Percentiles rank a stretch among this genome's conserved stretches.
phyloP scores from a whole-genome alignment of 1,284 basidiomycete genomes.

The Cystobasidium sp. region DNA sequence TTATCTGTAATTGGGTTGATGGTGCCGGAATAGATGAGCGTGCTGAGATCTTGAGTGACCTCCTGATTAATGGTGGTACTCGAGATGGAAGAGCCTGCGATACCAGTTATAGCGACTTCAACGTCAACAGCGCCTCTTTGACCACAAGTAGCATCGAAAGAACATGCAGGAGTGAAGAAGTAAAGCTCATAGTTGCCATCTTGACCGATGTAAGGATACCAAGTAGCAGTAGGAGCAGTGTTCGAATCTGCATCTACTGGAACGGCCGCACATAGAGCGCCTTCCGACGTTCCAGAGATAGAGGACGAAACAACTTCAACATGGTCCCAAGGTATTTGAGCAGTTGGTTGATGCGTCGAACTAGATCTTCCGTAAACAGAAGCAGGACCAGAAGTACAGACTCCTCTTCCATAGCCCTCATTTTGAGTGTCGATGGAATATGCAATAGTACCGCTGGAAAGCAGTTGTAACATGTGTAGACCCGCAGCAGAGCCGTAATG shows the following conservation, averaged over 20 bases:
- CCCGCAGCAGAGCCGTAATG: conserved; percentile 80
- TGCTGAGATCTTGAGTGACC: conserved; percentile 67
- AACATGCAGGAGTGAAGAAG: conserved; percentile 85
- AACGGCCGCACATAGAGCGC: conserved; percentile 73
- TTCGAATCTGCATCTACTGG: conserved; percentile 67
- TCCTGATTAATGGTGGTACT: conserved; percentile 74
- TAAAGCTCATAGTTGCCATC: conserved; percentile 84
- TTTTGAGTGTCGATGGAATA: conserved; percentile 69
- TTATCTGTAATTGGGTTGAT: conserved; percentile 67
- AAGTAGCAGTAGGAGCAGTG: conserved; percentile 76
- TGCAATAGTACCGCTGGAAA: conserved; percentile 76
- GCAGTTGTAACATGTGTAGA: conserved; percentile 82
- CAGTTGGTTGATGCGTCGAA: conserved; percentile 42
- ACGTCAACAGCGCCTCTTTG: conserved; percentile 80
- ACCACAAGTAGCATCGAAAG: conserved; percentile 75
- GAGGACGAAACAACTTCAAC: conserved; percentile 29
- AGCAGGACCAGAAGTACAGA: conserved; percentile 42
- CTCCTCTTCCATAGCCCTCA: conserved; percentile 56
- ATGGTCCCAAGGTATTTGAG: conserved; percentile 45
- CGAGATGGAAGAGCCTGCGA: conserved; percentile 60
- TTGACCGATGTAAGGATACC: conserved; percentile 85
- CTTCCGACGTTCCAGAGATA: conserved; percentile 75
- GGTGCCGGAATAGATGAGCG: conserved; percentile 70
- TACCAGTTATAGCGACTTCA: conserved; percentile 73
- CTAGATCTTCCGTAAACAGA: conserved; percentile 52